Evolutionary conservation across 1,284 basidiomycete species (phyloP).

Genomic region (Leccinum fuscescens): DNA sequence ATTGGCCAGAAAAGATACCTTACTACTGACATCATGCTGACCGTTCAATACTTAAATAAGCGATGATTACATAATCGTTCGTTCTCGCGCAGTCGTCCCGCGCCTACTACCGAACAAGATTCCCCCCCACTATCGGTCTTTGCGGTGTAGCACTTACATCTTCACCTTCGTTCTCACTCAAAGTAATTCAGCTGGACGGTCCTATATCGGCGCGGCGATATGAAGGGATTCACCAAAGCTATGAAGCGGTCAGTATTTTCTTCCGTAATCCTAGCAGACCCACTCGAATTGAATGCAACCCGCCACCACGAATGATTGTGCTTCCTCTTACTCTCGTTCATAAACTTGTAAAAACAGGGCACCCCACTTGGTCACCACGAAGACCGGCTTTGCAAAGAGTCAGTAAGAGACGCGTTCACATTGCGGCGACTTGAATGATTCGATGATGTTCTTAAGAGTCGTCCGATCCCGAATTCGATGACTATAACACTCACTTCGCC

Average conservation of each 20-base stretch:
- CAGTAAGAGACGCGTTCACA: constrained; percentile 7
- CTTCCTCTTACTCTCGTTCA: not conserved
- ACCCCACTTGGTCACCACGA: constrained; percentile 82
- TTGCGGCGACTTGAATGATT: constrained; percentile 4
- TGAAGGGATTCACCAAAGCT: constrained; percentile 82
- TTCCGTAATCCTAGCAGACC: not conserved
- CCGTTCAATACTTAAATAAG: too few species aligned
- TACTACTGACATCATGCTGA: not conserved
- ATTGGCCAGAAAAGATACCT: not conserved
- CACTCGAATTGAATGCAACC: constrained; percentile 2
- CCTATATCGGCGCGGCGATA: constrained; percentile 30
- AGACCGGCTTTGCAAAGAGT: constrained; percentile 92
- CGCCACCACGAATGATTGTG: constrained; percentile 7
- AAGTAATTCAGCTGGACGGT: not conserved
- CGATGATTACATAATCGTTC: constrained; percentile 23
- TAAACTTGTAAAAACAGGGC: constrained; percentile 51
- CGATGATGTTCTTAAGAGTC: constrained; percentile 56
- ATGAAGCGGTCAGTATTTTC: constrained; percentile 61
- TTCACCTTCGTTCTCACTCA: constrained; percentile 1
- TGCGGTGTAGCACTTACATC: not conserved
- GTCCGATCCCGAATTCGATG: constrained; percentile 84
- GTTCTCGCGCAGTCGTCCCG: not conserved
- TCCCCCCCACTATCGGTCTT: not conserved
- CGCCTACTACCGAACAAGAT: not conserved
- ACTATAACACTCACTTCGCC: constrained; percentile 76